phyloP scores from a whole-genome alignment of 2,329 filamentous ascomycete species.

The Exophiala phaeomuriformis region DNA sequence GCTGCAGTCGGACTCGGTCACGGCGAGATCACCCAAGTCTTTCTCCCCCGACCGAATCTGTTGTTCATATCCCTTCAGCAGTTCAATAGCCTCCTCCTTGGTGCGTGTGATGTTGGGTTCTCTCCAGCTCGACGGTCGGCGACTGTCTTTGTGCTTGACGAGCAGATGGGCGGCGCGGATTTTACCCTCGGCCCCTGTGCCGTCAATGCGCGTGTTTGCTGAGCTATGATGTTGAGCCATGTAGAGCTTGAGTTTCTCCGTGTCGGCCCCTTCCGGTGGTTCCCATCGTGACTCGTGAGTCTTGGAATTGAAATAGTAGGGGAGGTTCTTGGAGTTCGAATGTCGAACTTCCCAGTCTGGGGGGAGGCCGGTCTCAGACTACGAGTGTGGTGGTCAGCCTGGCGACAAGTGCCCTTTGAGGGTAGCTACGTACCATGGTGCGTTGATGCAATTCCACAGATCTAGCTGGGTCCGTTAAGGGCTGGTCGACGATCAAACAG shows the following conservation, averaged over 20 bases:
- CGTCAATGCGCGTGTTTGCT: conserved; percentile 37
- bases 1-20: conserved; percentile 88
- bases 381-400: conserved; percentile 3
- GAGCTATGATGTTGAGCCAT: conserved; percentile 81
- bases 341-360: conserved; percentile 90
- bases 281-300: conserved; percentile 94
- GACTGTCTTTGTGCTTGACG: conserved; percentile 84
- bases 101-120: conserved; percentile 80
- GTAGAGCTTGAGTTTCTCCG: conserved; percentile 85
- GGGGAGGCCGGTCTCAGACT: conserved; percentile 71
- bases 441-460: no score
- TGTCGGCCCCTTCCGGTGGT: conserved; percentile 78
- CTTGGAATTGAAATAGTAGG: conserved; percentile 91
- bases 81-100: conserved; percentile 76
- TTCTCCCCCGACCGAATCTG: conserved; percentile 65
- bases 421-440: conserved; percentile 14
- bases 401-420: background rate
- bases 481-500: background rate
- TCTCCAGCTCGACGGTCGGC: conserved; percentile 86
- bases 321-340: conserved; percentile 96
- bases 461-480: no score
- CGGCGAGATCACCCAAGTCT: conserved; percentile 73
- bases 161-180: conserved; percentile 89
- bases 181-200: conserved; percentile 58
- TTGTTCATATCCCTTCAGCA: conserved; percentile 67